Evolutionary conservation across 371 early-diverging fungal genomes (phyloP), one percentile per base, ranked within the genome.

Genomic region (Conidiobolus incongruus): DNA sequence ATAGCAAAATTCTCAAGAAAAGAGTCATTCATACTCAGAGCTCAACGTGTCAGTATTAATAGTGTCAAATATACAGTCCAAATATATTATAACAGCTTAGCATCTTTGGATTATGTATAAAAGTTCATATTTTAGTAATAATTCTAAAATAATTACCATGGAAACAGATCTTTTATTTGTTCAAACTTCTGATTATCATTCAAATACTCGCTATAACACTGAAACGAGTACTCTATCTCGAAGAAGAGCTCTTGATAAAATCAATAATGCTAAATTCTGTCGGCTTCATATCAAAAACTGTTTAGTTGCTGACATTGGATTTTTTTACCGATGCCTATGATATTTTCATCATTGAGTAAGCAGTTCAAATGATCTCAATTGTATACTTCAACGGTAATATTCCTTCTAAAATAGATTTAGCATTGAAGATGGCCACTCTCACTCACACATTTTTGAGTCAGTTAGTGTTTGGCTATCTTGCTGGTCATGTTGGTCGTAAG

Each of bases 301-400:
- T 55, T 51, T 84, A 30, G 81, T 84, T 20, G 66, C 84, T 1
- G 89, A 85, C 37, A 65, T 75, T 37, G 85, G 86, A 86, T 47
- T 85, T 83, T 64, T 81, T 79, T 52, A 84, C 85, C 20, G 85
- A 85, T 55, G 75, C 83, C 13, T 82, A 85, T 59, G 84, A 89
- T 67, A 66, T 82, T 31, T 89, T 86, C 48, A 73, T 77, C 45
- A 84, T 85, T 56, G 75, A 76, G 52, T 56, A 82, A 52, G 75
- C 76, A 39, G 64, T 80, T 4, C 68, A 76, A 17, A 82, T 83
- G 77, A 59, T 89, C 50, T 77, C 75, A 38, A 72, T 66, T 49
- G 69, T 77, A 29, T 83, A 77, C 56, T 79, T 62, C 38, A 53
- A 58, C 28, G 52, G 64, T 2, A 42, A 44, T 23, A 65, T 75